Evolutionary conservation across 805 yeast species (phyloP).

Genomic region (Suhomyces faveliae): DNA sequence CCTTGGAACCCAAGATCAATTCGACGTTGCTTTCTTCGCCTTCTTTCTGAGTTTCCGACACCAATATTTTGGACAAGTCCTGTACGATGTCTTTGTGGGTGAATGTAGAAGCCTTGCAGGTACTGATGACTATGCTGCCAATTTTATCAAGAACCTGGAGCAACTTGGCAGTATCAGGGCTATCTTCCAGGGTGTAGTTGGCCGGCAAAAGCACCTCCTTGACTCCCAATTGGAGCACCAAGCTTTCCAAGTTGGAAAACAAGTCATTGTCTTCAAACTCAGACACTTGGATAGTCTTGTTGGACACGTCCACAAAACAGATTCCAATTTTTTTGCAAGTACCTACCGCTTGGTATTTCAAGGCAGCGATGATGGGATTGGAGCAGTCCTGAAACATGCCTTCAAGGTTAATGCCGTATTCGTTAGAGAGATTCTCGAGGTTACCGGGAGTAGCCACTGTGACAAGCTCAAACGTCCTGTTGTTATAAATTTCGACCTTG

Average conservation of each 20-base stretch:
- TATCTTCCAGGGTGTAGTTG: conserved; percentile 34
- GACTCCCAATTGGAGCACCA: conserved; percentile 84
- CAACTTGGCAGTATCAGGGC: conserved; percentile 60
- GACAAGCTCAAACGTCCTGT: conserved; percentile 54
- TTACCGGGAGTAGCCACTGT: conserved; percentile 88
- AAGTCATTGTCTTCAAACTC: conserved; percentile 88
- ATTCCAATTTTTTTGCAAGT: conserved; percentile 63
- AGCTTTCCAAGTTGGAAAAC: conserved; percentile 80
- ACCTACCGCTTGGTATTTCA: conserved; percentile 35
- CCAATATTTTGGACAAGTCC: conserved; percentile 72
- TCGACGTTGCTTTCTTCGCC: conserved; percentile 32
- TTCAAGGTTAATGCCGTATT: conserved; percentile 48
- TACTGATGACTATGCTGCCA: conserved; percentile 72
- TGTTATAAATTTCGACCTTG: conserved; percentile 77
- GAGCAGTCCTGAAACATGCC: conserved; percentile 55
- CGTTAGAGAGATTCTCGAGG: conserved; percentile 48
- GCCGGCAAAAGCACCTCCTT: conserved; percentile 74
- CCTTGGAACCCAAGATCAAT: conserved; percentile 54
- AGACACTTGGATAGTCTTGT: conserved; percentile 62
- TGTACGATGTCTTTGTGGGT: conserved; percentile 67
- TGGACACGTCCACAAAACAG: conserved; percentile 73
- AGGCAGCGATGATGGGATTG: conserved; percentile 40
- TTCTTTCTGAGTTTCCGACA: conserved; percentile 21
- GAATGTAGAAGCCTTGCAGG: conserved; percentile 57
- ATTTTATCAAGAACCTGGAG: conserved; percentile 66